A percentile compares a stretch with the other conserved stretches of the same genome.
Conservation (phyloP, 176 grass and related monocot species). For the Dactylis glomerata region DNA sequence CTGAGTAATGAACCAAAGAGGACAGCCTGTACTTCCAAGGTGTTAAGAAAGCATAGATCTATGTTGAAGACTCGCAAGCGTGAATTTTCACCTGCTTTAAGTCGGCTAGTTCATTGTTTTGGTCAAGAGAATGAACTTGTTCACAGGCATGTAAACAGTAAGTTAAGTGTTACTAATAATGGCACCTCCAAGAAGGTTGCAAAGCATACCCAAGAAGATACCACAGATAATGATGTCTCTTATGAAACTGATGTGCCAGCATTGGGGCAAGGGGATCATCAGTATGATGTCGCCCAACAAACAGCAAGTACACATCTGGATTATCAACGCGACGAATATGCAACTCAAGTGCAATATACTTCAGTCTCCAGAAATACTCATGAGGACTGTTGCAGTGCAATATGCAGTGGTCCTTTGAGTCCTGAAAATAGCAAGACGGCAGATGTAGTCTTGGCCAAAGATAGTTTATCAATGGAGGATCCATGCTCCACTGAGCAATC, state of each 20-base stretch:
- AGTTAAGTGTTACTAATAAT: conserved; percentile 26
- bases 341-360: conserved; percentile 42
- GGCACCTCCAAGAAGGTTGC: conserved; percentile 11
- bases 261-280: conserved; percentile 25
- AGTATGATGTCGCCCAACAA: conserved; percentile 31
- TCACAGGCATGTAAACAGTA: conserved; percentile 41
- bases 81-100: conserved; percentile 40
- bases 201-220: conserved; percentile 49
- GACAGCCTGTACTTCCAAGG: conserved; percentile 38
- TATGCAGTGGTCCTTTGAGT: conserved; percentile 26
- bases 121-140: conserved; percentile 25
- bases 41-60: conserved; percentile 64
- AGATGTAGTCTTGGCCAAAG: conserved; percentile 29
- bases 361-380: conserved; percentile 33
- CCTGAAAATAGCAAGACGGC: conserved; percentile 25
- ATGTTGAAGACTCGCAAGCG: conserved; percentile 45
- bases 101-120: conserved; percentile 34
- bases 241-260: conserved; percentile 39
- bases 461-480: conserved; percentile 21
- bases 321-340: conserved; percentile 35
- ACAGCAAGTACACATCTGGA: conserved; percentile 17
- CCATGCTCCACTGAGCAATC: conserved; percentile 35
- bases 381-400: conserved; percentile 36
- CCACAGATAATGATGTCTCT: conserved; percentile 32
- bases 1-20: conserved; percentile 27